These are phyloP conservation scores for Candida cerambycidarum DNA, from an alignment of 805 yeast species.

Conservation along the genomic window DNA sequence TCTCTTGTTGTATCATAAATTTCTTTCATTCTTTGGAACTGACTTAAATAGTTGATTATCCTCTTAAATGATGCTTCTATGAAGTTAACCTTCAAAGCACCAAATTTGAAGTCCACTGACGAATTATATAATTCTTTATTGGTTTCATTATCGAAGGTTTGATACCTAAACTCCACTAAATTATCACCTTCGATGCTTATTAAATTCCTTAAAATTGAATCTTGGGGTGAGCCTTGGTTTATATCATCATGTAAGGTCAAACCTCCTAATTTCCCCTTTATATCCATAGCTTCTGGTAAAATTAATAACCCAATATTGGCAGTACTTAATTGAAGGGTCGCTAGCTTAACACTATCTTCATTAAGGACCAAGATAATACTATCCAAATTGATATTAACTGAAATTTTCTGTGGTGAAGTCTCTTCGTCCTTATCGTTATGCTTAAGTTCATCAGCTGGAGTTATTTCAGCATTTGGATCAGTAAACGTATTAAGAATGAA, in stretches of 20 bases:
- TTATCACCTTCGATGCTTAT: slow-evolving; percentile 79
- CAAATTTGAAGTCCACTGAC: slow-evolving; percentile 61
- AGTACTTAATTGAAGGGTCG: slow-evolving; percentile 71
- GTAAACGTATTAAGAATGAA: slow-evolving; percentile 86
- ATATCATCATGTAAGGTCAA: slow-evolving; percentile 75
- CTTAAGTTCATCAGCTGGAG: slow-evolving; percentile 68
- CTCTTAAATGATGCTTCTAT: slow-evolving; percentile 77
- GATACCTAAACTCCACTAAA: slow-evolving; percentile 79
- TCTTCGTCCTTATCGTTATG: slow-evolving; percentile 60
- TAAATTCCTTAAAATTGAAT: slow-evolving; percentile 60
- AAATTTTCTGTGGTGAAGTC: slow-evolving; percentile 71
- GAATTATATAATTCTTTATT: slow-evolving; percentile 54
- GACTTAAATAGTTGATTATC: slow-evolving; percentile 64
- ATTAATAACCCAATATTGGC: slow-evolving; percentile 68
- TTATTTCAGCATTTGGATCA: slow-evolving; percentile 61
- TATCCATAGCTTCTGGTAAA: slow-evolving; percentile 75
- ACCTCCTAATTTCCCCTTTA: slow-evolving; percentile 73
- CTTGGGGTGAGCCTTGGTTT: slow-evolving; percentile 58
- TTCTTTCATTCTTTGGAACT: slow-evolving; percentile 80
- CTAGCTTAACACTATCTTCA: slow-evolving; percentile 80
- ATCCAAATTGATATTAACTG: slow-evolving; percentile 64
- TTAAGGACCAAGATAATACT: slow-evolving; percentile 73
- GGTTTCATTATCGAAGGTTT: slow-evolving; percentile 64
- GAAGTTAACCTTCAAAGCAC: slow-evolving; percentile 73
- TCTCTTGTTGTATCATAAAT: slow-evolving; percentile 88